phyloP scores from a whole-genome alignment of 1,284 basidiomycete species.

The Austroboletus novae-zelandiae region DNA sequence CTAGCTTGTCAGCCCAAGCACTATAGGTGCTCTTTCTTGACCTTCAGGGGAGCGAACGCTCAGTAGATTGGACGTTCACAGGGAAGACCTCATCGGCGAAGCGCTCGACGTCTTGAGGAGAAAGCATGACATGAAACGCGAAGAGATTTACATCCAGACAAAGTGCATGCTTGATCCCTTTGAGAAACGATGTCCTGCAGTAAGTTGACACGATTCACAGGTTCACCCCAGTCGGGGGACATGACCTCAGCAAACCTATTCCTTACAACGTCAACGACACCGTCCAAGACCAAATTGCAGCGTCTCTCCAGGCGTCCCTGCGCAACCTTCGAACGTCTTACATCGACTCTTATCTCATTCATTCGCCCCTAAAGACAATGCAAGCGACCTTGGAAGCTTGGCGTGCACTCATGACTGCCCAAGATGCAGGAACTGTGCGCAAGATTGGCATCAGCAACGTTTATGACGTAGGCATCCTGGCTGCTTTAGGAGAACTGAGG shows the following conservation, averaged over 20 bases:
- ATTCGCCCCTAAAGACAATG: conserved; percentile 64
- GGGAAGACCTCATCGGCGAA: conserved; percentile 77
- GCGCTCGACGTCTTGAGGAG: conserved; percentile 55
- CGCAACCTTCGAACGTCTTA: conserved; percentile 65
- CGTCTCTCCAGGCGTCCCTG: conserved; percentile 66
- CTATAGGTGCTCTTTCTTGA: conserved; percentile 50
- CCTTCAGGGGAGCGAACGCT: neutral
- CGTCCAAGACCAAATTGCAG: conserved; percentile 57
- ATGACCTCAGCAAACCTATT: conserved; percentile 64
- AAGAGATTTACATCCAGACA: conserved; percentile 71
- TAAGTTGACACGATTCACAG: conserved; percentile 35
- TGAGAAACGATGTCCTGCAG: neutral
- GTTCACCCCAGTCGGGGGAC: conserved; percentile 70
- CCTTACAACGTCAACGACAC: conserved; percentile 64
- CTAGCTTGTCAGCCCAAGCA: conserved; percentile 76
- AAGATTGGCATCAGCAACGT: conserved; percentile 76
- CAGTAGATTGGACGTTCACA: conserved; percentile 25
- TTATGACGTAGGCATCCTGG: conserved; percentile 60
- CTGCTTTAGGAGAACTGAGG: conserved; percentile 50
- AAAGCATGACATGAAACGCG: conserved; percentile 55
- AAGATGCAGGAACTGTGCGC: conserved; percentile 60
- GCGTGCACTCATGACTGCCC: conserved; percentile 55
- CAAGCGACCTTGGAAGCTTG: conserved; percentile 67
- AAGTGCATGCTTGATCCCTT: conserved; percentile 48
- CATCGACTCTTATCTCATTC: conserved; percentile 74